phyloP scores from a whole-genome alignment of 768 basidiomycete species.

The Russula foetens region DNA sequence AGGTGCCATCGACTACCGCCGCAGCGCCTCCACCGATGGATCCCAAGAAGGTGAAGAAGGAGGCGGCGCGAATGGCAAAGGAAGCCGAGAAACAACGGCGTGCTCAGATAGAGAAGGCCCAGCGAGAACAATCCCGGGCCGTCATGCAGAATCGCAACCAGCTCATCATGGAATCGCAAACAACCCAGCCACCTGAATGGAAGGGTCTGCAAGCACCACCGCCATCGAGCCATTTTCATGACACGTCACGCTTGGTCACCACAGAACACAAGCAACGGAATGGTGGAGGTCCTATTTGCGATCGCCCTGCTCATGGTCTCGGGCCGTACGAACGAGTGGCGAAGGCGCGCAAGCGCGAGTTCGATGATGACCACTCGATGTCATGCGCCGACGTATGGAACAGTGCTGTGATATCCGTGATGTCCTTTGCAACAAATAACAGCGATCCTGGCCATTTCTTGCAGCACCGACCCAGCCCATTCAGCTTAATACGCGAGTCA shows the following conservation, averaged over 20 bases:
- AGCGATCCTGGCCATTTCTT: slow-evolving; percentile 76
- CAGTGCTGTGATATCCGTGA: slow-evolving; percentile 61
- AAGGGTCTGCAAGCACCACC: slow-evolving; percentile 33
- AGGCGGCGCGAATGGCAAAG: slow-evolving; percentile 64
- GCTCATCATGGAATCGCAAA: slow-evolving; percentile 50
- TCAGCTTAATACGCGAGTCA: slow-evolving; percentile 65
- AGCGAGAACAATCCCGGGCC: slow-evolving; percentile 83
- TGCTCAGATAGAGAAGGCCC: slow-evolving; percentile 60
- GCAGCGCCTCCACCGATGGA: slow-evolving; percentile 40
- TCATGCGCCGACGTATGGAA: slow-evolving; percentile 82
- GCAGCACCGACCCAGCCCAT: slow-evolving; percentile 53
- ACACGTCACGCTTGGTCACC: slow-evolving; percentile 11
- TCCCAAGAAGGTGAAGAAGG: slow-evolving; percentile 72
- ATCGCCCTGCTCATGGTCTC: slow-evolving; percentile 21
- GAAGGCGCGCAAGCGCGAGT: slow-evolving; percentile 76
- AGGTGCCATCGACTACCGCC: slow-evolving; percentile 36
- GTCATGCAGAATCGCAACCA: slow-evolving; percentile 87
- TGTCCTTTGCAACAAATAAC: slow-evolving; percentile 78
- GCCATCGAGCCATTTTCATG: slow-evolving; percentile 26
- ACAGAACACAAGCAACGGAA: slow-evolving; percentile 35
- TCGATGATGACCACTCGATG: slow-evolving; percentile 88
- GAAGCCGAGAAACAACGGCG: slow-evolving; percentile 85
- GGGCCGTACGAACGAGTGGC: slow-evolving; percentile 55
- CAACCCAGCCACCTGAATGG: slow-evolving; percentile 57
- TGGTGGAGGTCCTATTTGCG: slow-evolving; percentile 57